Conservation (phyloP, 2,329 filamentous ascomycete genomes). For the Hypoxylon sp. region DNA sequence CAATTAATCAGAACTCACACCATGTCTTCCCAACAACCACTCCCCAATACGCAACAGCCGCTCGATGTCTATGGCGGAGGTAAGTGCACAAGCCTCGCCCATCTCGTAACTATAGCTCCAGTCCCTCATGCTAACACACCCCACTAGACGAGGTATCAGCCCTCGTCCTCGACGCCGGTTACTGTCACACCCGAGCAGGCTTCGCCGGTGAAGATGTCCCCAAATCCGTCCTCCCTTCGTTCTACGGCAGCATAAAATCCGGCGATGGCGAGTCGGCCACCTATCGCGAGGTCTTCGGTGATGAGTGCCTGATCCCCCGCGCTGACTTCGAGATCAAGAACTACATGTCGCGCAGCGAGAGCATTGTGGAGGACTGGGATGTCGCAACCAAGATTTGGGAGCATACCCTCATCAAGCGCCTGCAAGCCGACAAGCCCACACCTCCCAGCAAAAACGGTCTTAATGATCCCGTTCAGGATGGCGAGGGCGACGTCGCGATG, state of each 20-base stretch:
- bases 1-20: conserved; percentile 11
- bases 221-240: conserved; percentile 90
- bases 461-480: conserved; percentile 74
- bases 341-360: conserved; percentile 83
- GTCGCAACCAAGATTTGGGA: conserved; percentile 90
- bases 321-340: conserved; percentile 85
- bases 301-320: conserved; percentile 85
- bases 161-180: conserved; percentile 94
- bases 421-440: conserved; percentile 79
- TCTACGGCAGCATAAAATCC: conserved; percentile 74
- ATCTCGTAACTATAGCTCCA: background rate
- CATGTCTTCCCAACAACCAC: conserved; percentile 45
- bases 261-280: conserved; percentile 54
- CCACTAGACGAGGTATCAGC: conserved; percentile 91
- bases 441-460: conserved; percentile 79
- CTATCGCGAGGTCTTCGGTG: conserved; percentile 77
- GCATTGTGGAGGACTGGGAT: conserved; percentile 96
- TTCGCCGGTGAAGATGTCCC: conserved; percentile 98
- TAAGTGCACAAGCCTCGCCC: conserved; percentile 36
- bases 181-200: conserved; percentile 88
- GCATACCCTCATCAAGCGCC: conserved; percentile 85
- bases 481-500: conserved; percentile 68
- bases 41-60: conserved; percentile 43
- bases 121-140: conserved; percentile 23
- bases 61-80: conserved; percentile 47